Evolutionary conservation across 1,284 basidiomycete species (phyloP).

Genomic region (Phellopilus nigrolimitatus): DNA sequence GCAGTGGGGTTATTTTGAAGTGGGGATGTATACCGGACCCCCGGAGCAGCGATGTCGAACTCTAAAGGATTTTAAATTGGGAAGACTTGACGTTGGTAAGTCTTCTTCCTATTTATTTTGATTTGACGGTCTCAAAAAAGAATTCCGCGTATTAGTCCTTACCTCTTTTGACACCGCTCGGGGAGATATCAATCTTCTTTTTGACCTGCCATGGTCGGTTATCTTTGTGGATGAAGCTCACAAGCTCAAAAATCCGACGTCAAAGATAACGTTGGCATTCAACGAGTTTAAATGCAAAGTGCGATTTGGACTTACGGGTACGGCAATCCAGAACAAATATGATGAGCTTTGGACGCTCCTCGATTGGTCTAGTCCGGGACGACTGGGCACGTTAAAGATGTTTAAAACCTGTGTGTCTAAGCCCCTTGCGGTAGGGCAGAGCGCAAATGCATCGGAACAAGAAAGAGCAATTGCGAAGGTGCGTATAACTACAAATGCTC

Average conservation of each 20-base stretch:
- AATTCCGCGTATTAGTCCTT: slow-evolving; percentile 44
- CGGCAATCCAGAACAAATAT: slow-evolving; percentile 83
- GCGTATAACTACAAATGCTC: neutral
- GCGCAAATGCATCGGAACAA: slow-evolving; percentile 54
- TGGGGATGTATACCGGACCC: slow-evolving; percentile 57
- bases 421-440: slow-evolving; percentile 68
- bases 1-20: slow-evolving; percentile 80
- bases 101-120: slow-evolving; percentile 18
- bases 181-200: slow-evolving; percentile 58
- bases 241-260: slow-evolving; percentile 67
- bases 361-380: slow-evolving; percentile 74
- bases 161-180: slow-evolving; percentile 69
- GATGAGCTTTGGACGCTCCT: slow-evolving; percentile 81
- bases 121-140: slow-evolving; percentile 15
- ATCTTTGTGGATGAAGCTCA: slow-evolving; percentile 84
- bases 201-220: slow-evolving; percentile 60
- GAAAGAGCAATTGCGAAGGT: slow-evolving; percentile 41
- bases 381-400: slow-evolving; percentile 57
- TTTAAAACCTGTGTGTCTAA: slow-evolving; percentile 66
- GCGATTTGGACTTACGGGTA: slow-evolving; percentile 79
- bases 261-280: slow-evolving; percentile 59
- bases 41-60: slow-evolving; percentile 47
- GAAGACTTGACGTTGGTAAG: slow-evolving; percentile 70
- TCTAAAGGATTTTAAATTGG: slow-evolving; percentile 65
- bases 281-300: slow-evolving; percentile 53